These are phyloP conservation scores for Auxenochlorella pyrenoidosa DNA, from an alignment of 139 green algal species.

Conservation along the genomic window DNA sequence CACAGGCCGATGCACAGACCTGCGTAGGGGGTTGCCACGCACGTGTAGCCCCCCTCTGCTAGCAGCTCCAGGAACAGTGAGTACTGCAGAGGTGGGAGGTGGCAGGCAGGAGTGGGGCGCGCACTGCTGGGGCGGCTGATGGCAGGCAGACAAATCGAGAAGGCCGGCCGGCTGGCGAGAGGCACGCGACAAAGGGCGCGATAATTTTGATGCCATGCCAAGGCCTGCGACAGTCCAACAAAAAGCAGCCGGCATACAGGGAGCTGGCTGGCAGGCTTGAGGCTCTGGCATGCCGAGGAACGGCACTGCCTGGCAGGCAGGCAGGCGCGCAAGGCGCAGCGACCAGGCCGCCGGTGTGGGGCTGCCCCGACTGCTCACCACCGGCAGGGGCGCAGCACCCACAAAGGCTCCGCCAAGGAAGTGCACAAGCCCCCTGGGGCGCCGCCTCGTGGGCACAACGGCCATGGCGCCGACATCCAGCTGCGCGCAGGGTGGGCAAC, in stretches of 20 bases:
- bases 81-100: background rate
- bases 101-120: too few relatives aligned
- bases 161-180: too few relatives aligned
- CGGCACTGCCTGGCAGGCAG: too few relatives aligned
- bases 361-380: conserved; percentile 62
- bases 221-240: too few relatives aligned
- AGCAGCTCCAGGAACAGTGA: conserved; percentile 45
- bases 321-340: background rate
- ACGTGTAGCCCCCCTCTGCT: conserved; percentile 54
- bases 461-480: background rate
- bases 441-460: background rate
- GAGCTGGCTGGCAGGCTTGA: too few relatives aligned
- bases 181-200: too few relatives aligned
- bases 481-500: background rate
- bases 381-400: conserved; percentile 63
- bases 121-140: too few relatives aligned
- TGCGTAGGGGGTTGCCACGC: conserved; percentile 77
- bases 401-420: conserved; percentile 94
- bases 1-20: conserved; percentile 23
- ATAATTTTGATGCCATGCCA: too few relatives aligned
- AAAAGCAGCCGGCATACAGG: too few relatives aligned
- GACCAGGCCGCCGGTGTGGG: background rate
- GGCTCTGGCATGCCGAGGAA: too few relatives aligned
- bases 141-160: too few relatives aligned
- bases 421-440: conserved; percentile 68